Percentiles rank a stretch among this genome's conserved stretches.
Evolutionary conservation across 768 basidiomycete genomes (phyloP).

Genomic region (Hortiboletus flavorubellus): DNA sequence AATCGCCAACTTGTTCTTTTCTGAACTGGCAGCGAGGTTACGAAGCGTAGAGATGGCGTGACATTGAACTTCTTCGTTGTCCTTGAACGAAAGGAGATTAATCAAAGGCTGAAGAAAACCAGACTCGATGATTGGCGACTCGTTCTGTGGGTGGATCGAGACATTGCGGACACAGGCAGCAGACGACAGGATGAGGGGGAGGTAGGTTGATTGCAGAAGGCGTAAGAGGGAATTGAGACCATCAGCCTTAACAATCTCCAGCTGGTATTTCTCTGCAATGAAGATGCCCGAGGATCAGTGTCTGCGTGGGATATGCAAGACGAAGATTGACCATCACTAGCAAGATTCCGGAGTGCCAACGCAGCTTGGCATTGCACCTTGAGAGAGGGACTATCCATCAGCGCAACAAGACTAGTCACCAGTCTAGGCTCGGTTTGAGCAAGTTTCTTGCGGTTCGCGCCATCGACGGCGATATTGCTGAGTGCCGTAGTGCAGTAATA

Average conservation of each 20-base stretch:
- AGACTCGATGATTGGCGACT: constrained; percentile 98
- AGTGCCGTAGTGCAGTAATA: constrained; percentile 99
- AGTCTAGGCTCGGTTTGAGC: constrained; percentile 93
- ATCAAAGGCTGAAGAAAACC: constrained; percentile 96
- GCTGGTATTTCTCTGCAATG: constrained; percentile 88
- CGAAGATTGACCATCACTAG: constrained; percentile 75
- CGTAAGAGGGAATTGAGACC: constrained; percentile 90
- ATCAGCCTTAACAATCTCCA: constrained; percentile 96
- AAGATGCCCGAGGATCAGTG: constrained; percentile 3
- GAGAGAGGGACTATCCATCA: constrained; percentile 96
- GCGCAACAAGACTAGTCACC: constrained; percentile 85
- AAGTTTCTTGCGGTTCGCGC: constrained; percentile 90
- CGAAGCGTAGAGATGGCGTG: constrained; percentile 97
- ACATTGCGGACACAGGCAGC: constrained; percentile 99
- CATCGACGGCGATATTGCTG: constrained; percentile 98
- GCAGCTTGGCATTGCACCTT: constrained; percentile 99
- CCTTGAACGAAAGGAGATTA: constrained; percentile 94
- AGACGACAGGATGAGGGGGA: constrained; percentile 95
- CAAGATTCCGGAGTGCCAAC: constrained; percentile 91
- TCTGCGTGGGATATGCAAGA: constrained; percentile 14
- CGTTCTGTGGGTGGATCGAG: constrained; percentile 97
- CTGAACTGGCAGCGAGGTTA: constrained; percentile 93
- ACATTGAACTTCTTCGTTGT: constrained; percentile 99
- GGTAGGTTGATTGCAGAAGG: constrained; percentile 92
- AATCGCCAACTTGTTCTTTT: constrained; percentile 98